Evolutionary conservation across 176 grass and related monocot genomes (phyloP).

Genomic region (Avena insularis): DNA sequence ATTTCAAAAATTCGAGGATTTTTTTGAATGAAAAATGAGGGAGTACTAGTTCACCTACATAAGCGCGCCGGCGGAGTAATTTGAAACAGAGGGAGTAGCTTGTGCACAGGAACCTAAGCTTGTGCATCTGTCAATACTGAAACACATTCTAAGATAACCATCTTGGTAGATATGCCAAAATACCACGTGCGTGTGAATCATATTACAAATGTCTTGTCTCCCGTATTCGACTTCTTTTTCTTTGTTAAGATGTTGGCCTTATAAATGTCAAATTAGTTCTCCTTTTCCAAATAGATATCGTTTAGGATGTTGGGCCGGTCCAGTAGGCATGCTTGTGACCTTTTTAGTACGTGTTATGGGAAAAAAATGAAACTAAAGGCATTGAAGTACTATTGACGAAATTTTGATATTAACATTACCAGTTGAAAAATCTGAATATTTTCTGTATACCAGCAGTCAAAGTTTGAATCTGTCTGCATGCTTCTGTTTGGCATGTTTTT

Average conservation of each 20-base stretch:
- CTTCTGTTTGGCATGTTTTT: constrained; percentile 9
- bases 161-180: constrained; percentile 14
- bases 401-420: background rate
- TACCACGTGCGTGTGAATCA: background rate
- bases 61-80: too few relatives aligned
- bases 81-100: too few relatives aligned
- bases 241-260: background rate
- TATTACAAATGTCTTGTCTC: background rate
- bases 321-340: background rate
- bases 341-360: background rate
- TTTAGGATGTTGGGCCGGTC: background rate
- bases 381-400: background rate
- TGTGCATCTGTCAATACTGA: constrained; percentile 9
- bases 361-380: background rate
- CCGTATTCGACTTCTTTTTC: background rate
- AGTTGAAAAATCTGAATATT: background rate
- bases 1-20: too few relatives aligned
- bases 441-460: background rate
- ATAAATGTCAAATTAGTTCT: constrained; percentile 6
- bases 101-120: background rate
- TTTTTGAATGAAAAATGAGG: too few relatives aligned
- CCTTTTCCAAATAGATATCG: background rate
- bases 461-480: background rate
- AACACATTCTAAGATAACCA: background rate
- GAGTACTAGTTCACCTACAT: too few relatives aligned